These are phyloP conservation scores for Eucalyptus tenuipes DNA, from an alignment of 345 rosid species.

Conservation along the genomic window DNA sequence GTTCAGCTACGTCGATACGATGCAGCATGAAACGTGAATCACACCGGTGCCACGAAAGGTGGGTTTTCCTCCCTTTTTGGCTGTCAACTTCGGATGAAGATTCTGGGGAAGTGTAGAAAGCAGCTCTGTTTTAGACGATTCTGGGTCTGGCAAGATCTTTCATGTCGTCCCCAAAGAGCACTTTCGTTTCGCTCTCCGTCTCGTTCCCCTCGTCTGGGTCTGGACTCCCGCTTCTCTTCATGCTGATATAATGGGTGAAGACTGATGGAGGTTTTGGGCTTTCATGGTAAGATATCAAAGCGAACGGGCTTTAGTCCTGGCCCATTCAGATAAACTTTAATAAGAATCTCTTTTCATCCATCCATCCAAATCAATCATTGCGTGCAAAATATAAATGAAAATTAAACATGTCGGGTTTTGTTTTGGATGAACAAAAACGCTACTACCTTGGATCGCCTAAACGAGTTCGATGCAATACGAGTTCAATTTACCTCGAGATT, in stretches of 20 bases:
- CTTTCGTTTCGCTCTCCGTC: background rate
- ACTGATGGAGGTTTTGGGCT: background rate
- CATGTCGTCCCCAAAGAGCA: background rate
- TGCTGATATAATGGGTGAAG: background rate
- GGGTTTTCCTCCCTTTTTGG: background rate
- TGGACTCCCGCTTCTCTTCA: background rate
- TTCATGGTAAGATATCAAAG: background rate
- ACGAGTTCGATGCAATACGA: background rate
- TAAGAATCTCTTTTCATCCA: fast-evolving
- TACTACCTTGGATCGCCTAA: background rate
- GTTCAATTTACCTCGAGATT: background rate
- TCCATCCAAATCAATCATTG: background rate
- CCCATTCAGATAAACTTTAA: background rate
- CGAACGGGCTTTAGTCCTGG: background rate
- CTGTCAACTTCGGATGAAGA: background rate
- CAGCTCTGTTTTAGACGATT: background rate
- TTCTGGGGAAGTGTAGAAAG: background rate
- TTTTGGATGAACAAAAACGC: background rate
- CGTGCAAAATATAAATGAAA: background rate
- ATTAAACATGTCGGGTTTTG: background rate
- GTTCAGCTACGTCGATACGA: background rate
- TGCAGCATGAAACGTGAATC: background rate
- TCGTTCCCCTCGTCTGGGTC: background rate
- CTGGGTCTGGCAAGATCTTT: background rate
- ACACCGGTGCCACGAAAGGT: background rate